Percentiles rank a stretch among this genome's conserved stretches.
These are phyloP conservation scores for Microascus cirrosus DNA, from an alignment of 2,329 filamentous ascomycete genomes.

Conservation along the genomic window DNA sequence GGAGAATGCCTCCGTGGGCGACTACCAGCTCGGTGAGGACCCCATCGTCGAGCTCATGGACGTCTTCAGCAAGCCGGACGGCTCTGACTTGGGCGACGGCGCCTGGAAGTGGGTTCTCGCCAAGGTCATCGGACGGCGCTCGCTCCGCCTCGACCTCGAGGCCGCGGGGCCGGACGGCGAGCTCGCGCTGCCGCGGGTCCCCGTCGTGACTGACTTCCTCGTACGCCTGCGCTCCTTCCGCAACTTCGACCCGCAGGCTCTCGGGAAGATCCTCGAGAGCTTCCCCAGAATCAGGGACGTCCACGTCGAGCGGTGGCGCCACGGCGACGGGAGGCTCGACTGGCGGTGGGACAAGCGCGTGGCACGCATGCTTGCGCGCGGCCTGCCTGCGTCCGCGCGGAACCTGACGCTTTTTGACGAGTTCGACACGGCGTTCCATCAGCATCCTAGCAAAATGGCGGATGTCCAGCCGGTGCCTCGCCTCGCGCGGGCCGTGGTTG, in stretches of 20 bases:
- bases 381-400: not conserved
- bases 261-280: not conserved
- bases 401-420: not conserved
- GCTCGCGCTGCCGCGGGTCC: not conserved
- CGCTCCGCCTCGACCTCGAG: not conserved
- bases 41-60: not conserved
- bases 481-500: not conserved
- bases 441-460: not conserved
- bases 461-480: not conserved
- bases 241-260: not conserved
- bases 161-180: not conserved
- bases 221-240: not conserved
- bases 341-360: not conserved
- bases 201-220: not conserved
- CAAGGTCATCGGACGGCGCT: not conserved
- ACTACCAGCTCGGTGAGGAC: not conserved
- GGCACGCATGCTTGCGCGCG: not conserved
- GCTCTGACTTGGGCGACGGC: not conserved
- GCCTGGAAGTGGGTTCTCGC: not conserved
- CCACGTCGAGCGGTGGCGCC: not conserved
- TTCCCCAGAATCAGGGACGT: not conserved
- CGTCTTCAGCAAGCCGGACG: not conserved
- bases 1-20: not conserved
- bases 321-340: not conserved
- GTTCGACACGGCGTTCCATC: not conserved